A percentile compares a stretch with the other conserved stretches of the same genome.
phyloP scores from a whole-genome alignment of 805 yeast species.

The Metschnikowia orientalis region DNA sequence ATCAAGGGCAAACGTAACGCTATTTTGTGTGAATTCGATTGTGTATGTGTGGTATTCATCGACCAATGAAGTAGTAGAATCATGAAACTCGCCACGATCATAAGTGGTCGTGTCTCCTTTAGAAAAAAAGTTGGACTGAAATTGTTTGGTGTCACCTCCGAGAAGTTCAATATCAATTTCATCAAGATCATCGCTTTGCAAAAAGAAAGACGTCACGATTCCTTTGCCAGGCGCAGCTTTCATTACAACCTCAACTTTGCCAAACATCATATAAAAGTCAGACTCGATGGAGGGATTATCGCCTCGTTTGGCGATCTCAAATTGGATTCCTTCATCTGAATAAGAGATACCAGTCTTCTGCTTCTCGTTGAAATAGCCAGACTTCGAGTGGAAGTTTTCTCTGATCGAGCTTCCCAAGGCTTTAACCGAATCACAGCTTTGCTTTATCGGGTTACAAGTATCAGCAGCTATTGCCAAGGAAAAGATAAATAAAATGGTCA shows the following conservation, averaged over 20 bases:
- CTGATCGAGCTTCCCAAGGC: constrained; percentile 11
- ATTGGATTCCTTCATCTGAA: constrained; percentile 52
- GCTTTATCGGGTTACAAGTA: constrained; percentile 10
- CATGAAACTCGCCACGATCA: constrained; percentile 74
- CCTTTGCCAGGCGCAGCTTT: constrained; percentile 78
- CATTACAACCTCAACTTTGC: constrained; percentile 67
- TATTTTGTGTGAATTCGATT: constrained; percentile 73
- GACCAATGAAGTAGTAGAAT: constrained; percentile 51
- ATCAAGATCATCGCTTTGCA: constrained; percentile 81
- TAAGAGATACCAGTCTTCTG: constrained; percentile 37
- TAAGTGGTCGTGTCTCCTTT: constrained; percentile 76
- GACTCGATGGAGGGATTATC: constrained; percentile 80
- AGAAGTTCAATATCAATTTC: constrained; percentile 88
- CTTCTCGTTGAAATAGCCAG: constrained; percentile 23
- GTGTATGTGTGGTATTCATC: constrained; percentile 69
- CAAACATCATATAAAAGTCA: constrained; percentile 83
- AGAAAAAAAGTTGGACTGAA: constrained; percentile 76
- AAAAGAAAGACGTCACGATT: constrained; percentile 72
- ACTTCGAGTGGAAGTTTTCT: constrained; percentile 6
- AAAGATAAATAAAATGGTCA: not conserved
- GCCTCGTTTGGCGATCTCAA: constrained; percentile 56
- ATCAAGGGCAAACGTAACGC: constrained; percentile 67
- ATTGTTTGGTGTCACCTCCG: constrained; percentile 71
- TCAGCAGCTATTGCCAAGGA: constrained; percentile 1
- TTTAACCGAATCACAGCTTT: constrained; percentile 7